phyloP scores from a whole-genome alignment of 352 stramenopile genomes.

The Globisporangium canariense region DNA sequence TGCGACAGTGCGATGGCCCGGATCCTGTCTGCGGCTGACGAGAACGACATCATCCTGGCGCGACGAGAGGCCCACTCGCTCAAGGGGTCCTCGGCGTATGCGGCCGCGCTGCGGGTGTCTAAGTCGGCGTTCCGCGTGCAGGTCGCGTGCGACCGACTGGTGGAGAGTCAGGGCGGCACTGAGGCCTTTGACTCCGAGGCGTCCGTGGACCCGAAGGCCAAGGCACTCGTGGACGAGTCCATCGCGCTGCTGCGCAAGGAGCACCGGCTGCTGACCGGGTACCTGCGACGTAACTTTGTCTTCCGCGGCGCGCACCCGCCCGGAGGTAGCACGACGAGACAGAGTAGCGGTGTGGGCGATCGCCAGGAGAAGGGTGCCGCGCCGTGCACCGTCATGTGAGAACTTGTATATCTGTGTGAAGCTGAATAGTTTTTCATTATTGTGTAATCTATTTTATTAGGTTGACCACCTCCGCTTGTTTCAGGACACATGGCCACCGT shows the following conservation, averaged over 20 bases:
- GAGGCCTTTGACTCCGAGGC: conserved; percentile 21
- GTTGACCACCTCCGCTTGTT: neutral
- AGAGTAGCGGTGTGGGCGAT: conserved; percentile 15
- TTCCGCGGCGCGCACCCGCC: conserved; percentile 34
- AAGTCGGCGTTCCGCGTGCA: conserved; percentile 80
- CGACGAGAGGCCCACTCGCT: conserved; percentile 75
- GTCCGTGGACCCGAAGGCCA: conserved; percentile 20
- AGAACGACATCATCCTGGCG: conserved; percentile 44
- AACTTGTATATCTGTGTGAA: too few relatives aligned
- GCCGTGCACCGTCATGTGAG: conserved; percentile 21
- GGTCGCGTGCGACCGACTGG: conserved; percentile 61
- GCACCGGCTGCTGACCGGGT: conserved; percentile 57
- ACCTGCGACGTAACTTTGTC: conserved; percentile 79
- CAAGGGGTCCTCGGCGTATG: conserved; percentile 80
- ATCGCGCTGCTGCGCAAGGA: conserved; percentile 56
- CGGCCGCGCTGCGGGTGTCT: conserved; percentile 71
- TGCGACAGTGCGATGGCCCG: conserved; percentile 57
- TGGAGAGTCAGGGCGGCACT: conserved; percentile 34
- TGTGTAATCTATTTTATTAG: conserved; percentile 1
- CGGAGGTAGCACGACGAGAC: conserved; percentile 3
- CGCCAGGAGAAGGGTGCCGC: conserved; percentile 13
- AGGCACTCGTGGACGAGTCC: conserved; percentile 37
- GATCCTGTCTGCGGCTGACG: conserved; percentile 44
- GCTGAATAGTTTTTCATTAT: neutral
- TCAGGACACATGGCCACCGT: too few relatives aligned